Conservation (phyloP, 2,329 filamentous ascomycete species). For the Ophiostoma quercus region DNA sequence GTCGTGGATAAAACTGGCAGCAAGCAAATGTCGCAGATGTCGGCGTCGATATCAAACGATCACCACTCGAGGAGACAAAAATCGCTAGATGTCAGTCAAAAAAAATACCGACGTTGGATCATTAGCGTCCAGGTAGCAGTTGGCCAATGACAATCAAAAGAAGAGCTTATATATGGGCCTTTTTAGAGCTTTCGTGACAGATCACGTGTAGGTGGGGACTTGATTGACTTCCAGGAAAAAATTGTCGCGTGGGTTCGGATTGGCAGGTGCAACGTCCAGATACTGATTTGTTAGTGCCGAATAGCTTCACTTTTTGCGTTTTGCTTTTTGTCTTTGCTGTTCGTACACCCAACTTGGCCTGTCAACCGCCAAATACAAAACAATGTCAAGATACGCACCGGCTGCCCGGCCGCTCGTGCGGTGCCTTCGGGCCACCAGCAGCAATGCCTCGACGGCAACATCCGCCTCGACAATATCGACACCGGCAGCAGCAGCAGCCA, state of each 20-base stretch:
- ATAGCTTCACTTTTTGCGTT: slow-evolving; percentile 17
- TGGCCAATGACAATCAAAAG: background rate
- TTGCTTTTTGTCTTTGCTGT: background rate
- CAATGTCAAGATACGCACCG: slow-evolving; percentile 26
- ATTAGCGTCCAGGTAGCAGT: background rate
- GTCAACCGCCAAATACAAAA: background rate
- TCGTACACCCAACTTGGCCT: background rate
- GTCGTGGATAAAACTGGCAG: background rate
- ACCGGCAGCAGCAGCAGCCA: slow-evolving; percentile 2
- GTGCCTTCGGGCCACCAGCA: slow-evolving; percentile 23
- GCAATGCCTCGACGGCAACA: slow-evolving; percentile 10
- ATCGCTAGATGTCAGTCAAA: background rate
- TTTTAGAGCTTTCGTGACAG: background rate
- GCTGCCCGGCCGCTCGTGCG: slow-evolving; percentile 27
- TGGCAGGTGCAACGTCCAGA: background rate
- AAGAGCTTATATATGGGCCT: background rate
- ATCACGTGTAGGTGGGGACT: slow-evolving; percentile 14
- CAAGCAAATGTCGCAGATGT: background rate
- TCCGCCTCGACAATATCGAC: slow-evolving; percentile 13
- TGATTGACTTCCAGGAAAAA: slow-evolving; percentile 16
- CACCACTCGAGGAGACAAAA: background rate
- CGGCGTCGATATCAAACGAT: background rate
- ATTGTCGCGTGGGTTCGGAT: slow-evolving; percentile 20
- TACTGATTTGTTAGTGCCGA: background rate
- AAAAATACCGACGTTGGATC: background rate